A percentile compares a stretch with the other conserved stretches of the same genome.
Evolutionary conservation across 257 asterid species (phyloP).

Genomic region (Avicennia marina): DNA sequence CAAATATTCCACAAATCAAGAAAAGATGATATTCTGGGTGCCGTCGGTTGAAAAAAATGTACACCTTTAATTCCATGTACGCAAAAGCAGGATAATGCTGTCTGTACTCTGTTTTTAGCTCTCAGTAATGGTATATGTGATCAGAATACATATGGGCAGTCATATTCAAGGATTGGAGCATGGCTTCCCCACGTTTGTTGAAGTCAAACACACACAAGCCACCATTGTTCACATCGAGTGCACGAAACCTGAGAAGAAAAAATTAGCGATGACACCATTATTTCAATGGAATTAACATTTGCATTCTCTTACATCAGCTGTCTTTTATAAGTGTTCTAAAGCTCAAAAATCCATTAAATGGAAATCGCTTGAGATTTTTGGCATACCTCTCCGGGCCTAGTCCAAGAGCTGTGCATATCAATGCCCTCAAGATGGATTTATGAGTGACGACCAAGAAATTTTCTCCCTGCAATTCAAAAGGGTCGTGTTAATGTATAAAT

Average conservation of each 20-base stretch:
- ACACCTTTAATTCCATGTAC: too few species aligned
- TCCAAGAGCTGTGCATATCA: constrained; percentile 86
- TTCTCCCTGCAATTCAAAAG: constrained; percentile 48
- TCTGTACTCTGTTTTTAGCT: too few species aligned
- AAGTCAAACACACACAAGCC: constrained; percentile 64
- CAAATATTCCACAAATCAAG: too few species aligned
- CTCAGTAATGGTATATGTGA: constrained; percentile 51
- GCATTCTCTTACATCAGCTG: too few species aligned
- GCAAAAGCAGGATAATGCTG: too few species aligned
- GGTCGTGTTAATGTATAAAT: neutral
- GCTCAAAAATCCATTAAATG: too few species aligned
- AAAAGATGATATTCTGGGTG: too few species aligned
- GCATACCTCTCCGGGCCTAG: constrained; percentile 67
- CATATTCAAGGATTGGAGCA: constrained; percentile 67
- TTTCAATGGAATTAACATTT: too few species aligned
- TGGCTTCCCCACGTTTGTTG: constrained; percentile 59
- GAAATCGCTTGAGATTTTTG: neutral
- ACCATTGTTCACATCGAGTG: constrained; percentile 66
- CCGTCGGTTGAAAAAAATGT: too few species aligned
- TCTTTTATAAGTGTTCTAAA: too few species aligned
- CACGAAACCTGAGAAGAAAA: constrained; percentile 46
- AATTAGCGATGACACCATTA: too few species aligned
- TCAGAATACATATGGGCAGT: constrained; percentile 83
- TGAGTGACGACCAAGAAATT: constrained; percentile 70
- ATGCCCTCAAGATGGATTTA: constrained; percentile 76